Evolutionary conservation across 805 yeast species (phyloP), one percentile per base, ranked within the genome.

Genomic region (Saccharomycopsis schoenii): DNA sequence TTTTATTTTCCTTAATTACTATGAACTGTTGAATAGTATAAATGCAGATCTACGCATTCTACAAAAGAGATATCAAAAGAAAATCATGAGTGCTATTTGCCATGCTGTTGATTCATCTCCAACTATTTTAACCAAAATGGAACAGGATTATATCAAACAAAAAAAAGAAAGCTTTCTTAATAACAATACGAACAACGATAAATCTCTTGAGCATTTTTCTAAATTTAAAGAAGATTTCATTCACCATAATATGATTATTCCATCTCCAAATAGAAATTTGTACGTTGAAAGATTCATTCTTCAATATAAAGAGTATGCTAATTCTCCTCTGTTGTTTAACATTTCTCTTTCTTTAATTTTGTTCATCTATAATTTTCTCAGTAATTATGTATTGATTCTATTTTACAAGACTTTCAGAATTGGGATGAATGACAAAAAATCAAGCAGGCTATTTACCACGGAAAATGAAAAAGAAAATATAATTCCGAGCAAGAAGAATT

Each of bases 231-330:
- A 55, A 17, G 24, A 21, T 1, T 40, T 24, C 5, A 19, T 36
- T 21, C 43, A 39, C n/a, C 25, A 40, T n/a, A 37, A 24, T 19
- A 24, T 55, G 34, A 24, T 37, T 12, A 34, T 39, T 36, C 47
- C 57, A 6, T 24, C 47, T 15, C 43, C 47, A 24, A 36, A 55
- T n/a, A 51, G 52, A 36, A 54, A 62, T 51, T 42, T 51, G 12
- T 62, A 60, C 56, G 61, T 62, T 1, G 65, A 62, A 8, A 56
- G 57, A n/a, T 60, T 60, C 21, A 24, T 61, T 25, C 54, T 36
- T 6, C 58, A 41, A 40, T 62, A 56, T 34, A 62, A 57, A 51
- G 65, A 62, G 42, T 50, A 52, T 17, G 17, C 57, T 6, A 36
- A 36, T n/a, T 24, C 34, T 6, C 34, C 58, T 10, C 58, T 54